These are phyloP conservation scores for Candida neerlandica DNA, from an alignment of 1,139 yeast species.

Conservation along the genomic window DNA sequence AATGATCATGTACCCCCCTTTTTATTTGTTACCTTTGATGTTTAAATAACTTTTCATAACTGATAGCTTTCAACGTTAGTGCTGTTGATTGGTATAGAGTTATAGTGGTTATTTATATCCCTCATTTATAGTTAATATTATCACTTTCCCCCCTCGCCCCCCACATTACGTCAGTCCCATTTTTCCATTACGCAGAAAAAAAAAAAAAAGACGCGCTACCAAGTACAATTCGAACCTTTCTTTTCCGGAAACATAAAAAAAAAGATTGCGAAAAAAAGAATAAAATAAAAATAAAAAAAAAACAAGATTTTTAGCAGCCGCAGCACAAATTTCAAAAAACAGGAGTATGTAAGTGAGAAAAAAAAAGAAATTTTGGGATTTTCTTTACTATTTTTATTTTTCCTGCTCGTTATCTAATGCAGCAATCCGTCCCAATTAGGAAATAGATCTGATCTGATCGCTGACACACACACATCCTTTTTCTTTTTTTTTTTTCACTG, in stretches of 20 bases:
- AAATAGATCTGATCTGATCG: conserved; percentile 3
- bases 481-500: neutral
- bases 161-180: neutral
- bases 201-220: conserved; percentile 1
- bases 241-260: conserved; percentile 6
- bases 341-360: neutral
- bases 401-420: neutral
- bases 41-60: too few species aligned
- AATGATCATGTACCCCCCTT: too few species aligned
- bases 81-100: too few species aligned
- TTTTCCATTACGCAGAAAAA: neutral
- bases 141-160: too few species aligned
- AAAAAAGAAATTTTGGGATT: neutral
- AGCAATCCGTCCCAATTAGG: conserved; percentile 3
- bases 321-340: neutral
- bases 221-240: neutral
- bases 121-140: too few species aligned
- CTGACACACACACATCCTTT: too few species aligned
- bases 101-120: too few species aligned
- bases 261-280: conserved; percentile 7
- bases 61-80: too few species aligned
- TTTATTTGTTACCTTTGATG: too few species aligned
- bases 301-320: conserved; percentile 6
- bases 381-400: neutral
- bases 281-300: neutral